Evolutionary conservation across 2,329 filamentous ascomycete genomes (phyloP).

Genomic region (Tolypocladium amazonense): DNA sequence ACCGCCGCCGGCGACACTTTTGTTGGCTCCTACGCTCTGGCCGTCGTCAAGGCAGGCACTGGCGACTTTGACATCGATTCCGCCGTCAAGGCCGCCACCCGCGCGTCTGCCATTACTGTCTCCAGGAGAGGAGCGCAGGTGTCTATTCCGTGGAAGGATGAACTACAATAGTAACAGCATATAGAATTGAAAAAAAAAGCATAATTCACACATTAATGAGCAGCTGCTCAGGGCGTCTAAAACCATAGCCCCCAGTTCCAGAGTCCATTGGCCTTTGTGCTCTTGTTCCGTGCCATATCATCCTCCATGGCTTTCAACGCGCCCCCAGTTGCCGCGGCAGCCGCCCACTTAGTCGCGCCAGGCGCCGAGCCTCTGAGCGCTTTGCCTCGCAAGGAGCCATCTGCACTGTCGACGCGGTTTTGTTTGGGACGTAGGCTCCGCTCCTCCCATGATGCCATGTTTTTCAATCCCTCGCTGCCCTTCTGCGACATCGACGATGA

Average conservation of each 20-base stretch:
- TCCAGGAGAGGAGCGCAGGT: slow-evolving; percentile 30
- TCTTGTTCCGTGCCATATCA: not conserved
- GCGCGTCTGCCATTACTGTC: slow-evolving; percentile 30
- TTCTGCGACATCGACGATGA: not conserved
- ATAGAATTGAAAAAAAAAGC: slow-evolving; percentile 3
- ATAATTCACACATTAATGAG: not conserved
- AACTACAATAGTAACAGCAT: slow-evolving; percentile 18
- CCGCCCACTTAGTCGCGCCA: not conserved
- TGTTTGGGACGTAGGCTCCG: not conserved
- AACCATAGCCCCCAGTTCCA: slow-evolving; percentile 18
- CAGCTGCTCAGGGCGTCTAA: slow-evolving; percentile 4
- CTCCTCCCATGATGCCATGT: not conserved
- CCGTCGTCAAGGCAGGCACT: slow-evolving; percentile 42
- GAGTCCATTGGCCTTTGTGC: slow-evolving; percentile 13
- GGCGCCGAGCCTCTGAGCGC: not conserved
- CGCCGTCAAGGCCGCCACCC: slow-evolving; percentile 44
- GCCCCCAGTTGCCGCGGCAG: slow-evolving; percentile 4
- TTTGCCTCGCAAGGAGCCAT: not conserved
- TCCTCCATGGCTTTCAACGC: not conserved
- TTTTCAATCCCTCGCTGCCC: not conserved
- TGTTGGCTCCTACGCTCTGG: slow-evolving; percentile 75
- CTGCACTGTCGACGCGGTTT: not conserved
- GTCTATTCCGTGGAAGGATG: slow-evolving; percentile 34
- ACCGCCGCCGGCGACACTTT: slow-evolving; percentile 94
- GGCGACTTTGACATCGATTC: slow-evolving; percentile 41